Evolutionary conservation across 2,329 filamentous ascomycete genomes (phyloP).

Genomic region (Aureobasidium namibiae): DNA sequence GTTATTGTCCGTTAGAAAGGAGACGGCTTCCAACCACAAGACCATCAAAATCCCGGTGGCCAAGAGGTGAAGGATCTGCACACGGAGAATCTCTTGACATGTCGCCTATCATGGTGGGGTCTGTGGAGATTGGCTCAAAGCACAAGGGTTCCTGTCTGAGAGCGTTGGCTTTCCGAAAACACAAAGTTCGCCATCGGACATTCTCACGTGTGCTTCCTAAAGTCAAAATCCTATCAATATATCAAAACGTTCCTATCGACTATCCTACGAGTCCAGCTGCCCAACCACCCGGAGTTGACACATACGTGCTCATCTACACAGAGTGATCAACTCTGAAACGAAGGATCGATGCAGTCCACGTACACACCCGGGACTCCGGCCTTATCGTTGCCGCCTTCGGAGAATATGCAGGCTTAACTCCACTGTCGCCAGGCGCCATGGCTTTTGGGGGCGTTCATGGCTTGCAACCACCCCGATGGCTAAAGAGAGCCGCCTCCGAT

Average conservation of each 20-base stretch:
- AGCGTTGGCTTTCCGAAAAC: neutral
- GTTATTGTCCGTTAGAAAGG: slow-evolving; percentile 8
- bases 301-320: neutral
- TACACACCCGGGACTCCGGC: neutral
- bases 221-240: neutral
- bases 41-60: neutral
- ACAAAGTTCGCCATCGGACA: neutral
- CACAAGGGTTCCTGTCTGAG: neutral
- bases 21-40: neutral
- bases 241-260: slow-evolving; percentile 2
- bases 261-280: neutral
- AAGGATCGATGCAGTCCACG: neutral
- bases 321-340: neutral
- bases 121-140: slow-evolving; percentile 6
- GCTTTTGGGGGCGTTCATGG: slow-evolving; percentile 2
- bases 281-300: neutral
- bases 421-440: neutral
- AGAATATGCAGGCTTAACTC: neutral
- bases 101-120: slow-evolving; percentile 5
- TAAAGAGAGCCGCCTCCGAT: neutral
- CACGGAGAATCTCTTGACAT: slow-evolving; percentile 1
- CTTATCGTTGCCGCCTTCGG: neutral
- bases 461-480: neutral
- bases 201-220: neutral
- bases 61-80: neutral